A percentile compares a stretch with the other conserved stretches of the same genome.
Evolutionary conservation across 2,329 filamentous ascomycete genomes (phyloP).

Genomic region (Xylariaceae sp.): DNA sequence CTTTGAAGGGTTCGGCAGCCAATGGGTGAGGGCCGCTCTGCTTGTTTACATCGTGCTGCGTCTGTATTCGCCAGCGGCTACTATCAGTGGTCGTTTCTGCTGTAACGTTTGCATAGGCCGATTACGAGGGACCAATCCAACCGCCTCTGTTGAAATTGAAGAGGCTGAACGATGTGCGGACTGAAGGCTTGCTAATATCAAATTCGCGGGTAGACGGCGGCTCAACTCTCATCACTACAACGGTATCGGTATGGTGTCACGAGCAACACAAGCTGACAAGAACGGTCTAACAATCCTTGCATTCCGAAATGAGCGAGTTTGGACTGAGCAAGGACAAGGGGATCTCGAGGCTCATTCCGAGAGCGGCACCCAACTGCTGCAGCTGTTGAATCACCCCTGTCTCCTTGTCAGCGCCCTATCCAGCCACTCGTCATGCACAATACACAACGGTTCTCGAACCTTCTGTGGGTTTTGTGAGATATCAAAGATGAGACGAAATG

Average conservation of each 20-base stretch:
- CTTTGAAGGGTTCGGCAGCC: conserved; percentile 28
- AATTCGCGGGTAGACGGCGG: conserved; percentile 6
- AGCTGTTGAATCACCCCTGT: conserved; percentile 15
- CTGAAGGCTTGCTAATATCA: not conserved
- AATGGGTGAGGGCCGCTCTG: conserved; percentile 29
- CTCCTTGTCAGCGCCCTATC: not conserved
- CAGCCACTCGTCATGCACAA: conserved; percentile 21
- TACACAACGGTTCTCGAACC: conserved; percentile 48
- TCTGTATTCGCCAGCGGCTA: conserved; percentile 29
- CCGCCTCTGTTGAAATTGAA: conserved; percentile 11
- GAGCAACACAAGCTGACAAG: too few relatives aligned
- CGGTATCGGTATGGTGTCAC: conserved; percentile 33
- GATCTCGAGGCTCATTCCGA: conserved; percentile 35
- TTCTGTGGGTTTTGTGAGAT: conserved; percentile 47
- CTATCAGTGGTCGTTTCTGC: conserved; percentile 24
- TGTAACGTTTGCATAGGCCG: conserved; percentile 15
- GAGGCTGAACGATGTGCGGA: conserved; percentile 33
- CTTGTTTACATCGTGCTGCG: conserved; percentile 38
- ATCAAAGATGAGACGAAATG: not conserved
- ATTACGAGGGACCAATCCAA: conserved; percentile 16
- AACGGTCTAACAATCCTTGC: conserved; percentile 28
- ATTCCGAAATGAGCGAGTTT: conserved; percentile 35
- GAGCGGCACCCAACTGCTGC: conserved; percentile 32
- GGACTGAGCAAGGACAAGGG: conserved; percentile 28
- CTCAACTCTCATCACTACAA: conserved; percentile 21